These are phyloP conservation scores for Ensete ventricosum DNA, from an alignment of 176 grass and related monocot species.

Conservation along the genomic window DNA sequence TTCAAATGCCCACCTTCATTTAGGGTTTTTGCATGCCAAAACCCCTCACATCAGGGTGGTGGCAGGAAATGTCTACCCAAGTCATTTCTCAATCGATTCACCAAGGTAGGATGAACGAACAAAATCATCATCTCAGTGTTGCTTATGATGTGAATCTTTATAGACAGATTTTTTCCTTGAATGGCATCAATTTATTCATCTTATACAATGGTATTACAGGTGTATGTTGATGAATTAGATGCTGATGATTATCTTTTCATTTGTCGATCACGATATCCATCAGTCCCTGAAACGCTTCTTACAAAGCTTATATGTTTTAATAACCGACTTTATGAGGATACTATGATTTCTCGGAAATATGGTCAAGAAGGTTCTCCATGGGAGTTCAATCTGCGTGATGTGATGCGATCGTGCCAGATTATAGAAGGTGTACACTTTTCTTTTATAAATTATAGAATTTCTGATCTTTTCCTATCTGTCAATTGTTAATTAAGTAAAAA, in stretches of 20 bases:
- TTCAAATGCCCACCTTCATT: slow-evolving; percentile 81
- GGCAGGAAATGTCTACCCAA: slow-evolving; percentile 85
- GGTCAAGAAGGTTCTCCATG: slow-evolving; percentile 86
- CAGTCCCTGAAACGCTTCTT: slow-evolving; percentile 38
- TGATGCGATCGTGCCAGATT: slow-evolving; percentile 77
- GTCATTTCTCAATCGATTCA: slow-evolving; percentile 91
- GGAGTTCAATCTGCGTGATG: slow-evolving; percentile 99
- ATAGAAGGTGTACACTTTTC: slow-evolving; percentile 30
- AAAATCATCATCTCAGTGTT: neutral
- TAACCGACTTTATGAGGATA: slow-evolving; percentile 60
- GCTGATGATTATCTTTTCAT: slow-evolving; percentile 78
- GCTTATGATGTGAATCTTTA: neutral
- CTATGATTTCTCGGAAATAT: slow-evolving; percentile 74
- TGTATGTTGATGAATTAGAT: slow-evolving; percentile 83
- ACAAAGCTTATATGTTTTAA: slow-evolving; percentile 78
- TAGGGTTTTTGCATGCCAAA: slow-evolving; percentile 89
- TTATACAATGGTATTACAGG: slow-evolving; percentile 9
- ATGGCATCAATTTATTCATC: neutral
- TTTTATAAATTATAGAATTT: neutral
- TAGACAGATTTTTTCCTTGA: neutral
- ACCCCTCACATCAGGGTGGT: slow-evolving; percentile 87
- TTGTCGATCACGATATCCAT: slow-evolving; percentile 47
- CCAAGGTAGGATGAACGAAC: slow-evolving; percentile 41
- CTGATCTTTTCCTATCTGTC: slow-evolving; percentile 9
- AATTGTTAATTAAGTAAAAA: neutral